Evolutionary conservation across 768 basidiomycete genomes (phyloP).

Genomic region (Suillus bovinus): DNA sequence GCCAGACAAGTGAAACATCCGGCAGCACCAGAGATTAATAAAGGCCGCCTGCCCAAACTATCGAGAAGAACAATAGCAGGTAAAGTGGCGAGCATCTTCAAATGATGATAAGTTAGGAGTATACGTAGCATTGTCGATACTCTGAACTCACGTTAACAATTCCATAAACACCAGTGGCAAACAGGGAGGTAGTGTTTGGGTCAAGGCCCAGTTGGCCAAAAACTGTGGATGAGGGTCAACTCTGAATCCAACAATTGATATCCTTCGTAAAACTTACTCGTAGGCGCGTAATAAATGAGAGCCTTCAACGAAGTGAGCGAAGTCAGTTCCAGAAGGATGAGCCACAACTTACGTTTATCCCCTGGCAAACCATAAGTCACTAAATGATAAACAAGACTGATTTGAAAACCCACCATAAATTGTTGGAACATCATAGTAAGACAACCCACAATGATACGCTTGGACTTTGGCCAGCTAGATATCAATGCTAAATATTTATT

Average conservation of each 20-base stretch:
- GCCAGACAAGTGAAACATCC: constrained; percentile 33
- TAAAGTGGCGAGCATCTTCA: constrained; percentile 36
- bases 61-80: constrained; percentile 40
- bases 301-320: constrained; percentile 20
- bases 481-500: constrained; percentile 30
- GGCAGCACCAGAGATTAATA: constrained; percentile 39
- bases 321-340: neutral
- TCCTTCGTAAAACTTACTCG: neutral
- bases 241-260: neutral
- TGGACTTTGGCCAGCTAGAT: constrained; percentile 35
- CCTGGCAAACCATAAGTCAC: constrained; percentile 19
- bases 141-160: constrained; percentile 29
- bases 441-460: constrained; percentile 31
- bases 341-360: constrained; percentile 26
- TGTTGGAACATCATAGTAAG: constrained; percentile 38
- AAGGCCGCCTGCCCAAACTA: constrained; percentile 40
- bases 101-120: neutral
- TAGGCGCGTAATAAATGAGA: constrained; percentile 30
- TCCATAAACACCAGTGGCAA: constrained; percentile 45
- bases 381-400: neutral
- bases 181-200: constrained; percentile 41
- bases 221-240: constrained; percentile 28
- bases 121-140: neutral
- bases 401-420: constrained; percentile 27
- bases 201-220: constrained; percentile 42